Conservation (phyloP, 805 yeast genomes). For the Ogataea paradorogensis region DNA sequence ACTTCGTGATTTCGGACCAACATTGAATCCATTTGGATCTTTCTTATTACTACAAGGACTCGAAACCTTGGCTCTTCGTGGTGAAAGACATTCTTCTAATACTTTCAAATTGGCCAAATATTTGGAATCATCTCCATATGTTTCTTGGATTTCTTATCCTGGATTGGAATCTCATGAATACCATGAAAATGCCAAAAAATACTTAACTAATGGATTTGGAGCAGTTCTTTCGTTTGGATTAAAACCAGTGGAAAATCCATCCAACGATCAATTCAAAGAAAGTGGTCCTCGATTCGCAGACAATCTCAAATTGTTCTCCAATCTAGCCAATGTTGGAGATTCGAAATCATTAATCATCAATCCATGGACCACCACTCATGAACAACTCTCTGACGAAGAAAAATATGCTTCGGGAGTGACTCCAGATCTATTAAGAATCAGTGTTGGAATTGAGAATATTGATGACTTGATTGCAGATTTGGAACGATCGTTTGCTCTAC, state of each 20-base stretch:
- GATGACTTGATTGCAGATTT: conserved; percentile 89
- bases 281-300: conserved; percentile 86
- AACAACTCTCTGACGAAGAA: conserved; percentile 82
- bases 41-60: conserved; percentile 87
- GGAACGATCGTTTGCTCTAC: conserved; percentile 75
- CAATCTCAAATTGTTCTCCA: conserved; percentile 77
- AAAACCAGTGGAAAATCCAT: conserved; percentile 50
- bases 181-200: conserved; percentile 81
- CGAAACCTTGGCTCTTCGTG: conserved; percentile 90
- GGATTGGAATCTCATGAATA: conserved; percentile 78
- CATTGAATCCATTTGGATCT: conserved; percentile 82
- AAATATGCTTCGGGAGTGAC: conserved; percentile 83
- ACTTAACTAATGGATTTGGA: conserved; percentile 77
- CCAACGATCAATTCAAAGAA: conserved; percentile 61
- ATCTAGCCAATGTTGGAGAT: conserved; percentile 96
- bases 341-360: conserved; percentile 93
- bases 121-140: conserved; percentile 65
- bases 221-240: conserved; percentile 90
- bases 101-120: conserved; percentile 76
- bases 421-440: conserved; percentile 81
- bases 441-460: conserved; percentile 88
- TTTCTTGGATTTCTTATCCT: conserved; percentile 88
- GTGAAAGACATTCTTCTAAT: conserved; percentile 86
- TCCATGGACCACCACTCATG: conserved; percentile 95
- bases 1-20: conserved; percentile 89